Base-by-base conservation (phyloP, 2,329 filamentous ascomycete genomes). In the Septoria linicola region DNA sequence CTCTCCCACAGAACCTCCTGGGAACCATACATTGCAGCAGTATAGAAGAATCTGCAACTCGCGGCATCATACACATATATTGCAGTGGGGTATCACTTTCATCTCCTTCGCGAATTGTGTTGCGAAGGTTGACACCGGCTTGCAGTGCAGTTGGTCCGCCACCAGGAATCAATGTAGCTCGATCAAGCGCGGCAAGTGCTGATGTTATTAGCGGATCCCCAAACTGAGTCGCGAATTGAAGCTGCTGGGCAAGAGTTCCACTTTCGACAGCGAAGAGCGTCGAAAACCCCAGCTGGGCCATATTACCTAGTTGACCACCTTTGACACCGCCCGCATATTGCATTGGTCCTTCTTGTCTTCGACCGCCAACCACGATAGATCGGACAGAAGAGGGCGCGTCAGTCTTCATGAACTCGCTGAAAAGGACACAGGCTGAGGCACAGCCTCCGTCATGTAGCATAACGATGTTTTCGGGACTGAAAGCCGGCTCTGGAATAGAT, bases 391-490 rank as follows among this genome's bases (percentile, higher is more conserved):
- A 27, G 19, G 57, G 60, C 17, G 66, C 70, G 57, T 72, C 67
- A 40, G 68, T 67, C 20, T 71, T 70, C 58, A 74, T 68, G 16
- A 74, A 63, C 47, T 74, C 72, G 20, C 66, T 59, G 45, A 70
- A 70, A 36, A 73, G 66, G 41, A 70, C 67, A 55, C 72, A 75
- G 7, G 72, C 72, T 1, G 70, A 73, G 2, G 68, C 69, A 59
- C 72, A 74, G 60, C 64, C 63, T 43, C 72, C 72, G 53, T 75
- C 72, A 55, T 69, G 65, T 2, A 74, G 57, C 23, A 74, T 67
- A 25, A 73, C 63, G 48, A 74, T 71, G 55, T 74, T 65, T 25
- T 70, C 58, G 1, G 69, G 59, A 23, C 62, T 48, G 54, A 73
- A 75, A 1, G 68, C 67, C 25, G 30, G 25, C 51, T 69, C 66